Evolutionary conservation across 2,329 filamentous ascomycete species (phyloP), one percentile per base, ranked within the genome.

Genomic region (Ceratocystis cubensis): DNA sequence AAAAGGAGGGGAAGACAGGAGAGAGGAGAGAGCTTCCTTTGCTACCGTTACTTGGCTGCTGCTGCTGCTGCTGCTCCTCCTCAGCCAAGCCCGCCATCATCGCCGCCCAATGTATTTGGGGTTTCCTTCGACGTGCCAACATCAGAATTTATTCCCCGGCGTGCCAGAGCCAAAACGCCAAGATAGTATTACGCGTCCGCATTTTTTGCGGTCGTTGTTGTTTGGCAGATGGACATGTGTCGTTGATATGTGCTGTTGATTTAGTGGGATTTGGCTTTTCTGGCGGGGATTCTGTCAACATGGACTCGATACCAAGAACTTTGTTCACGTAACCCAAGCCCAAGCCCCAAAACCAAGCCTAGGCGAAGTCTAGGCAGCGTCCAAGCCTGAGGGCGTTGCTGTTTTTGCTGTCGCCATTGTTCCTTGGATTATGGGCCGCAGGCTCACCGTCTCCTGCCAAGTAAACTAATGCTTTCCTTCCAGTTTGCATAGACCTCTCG

Each of bases 111-210:
- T 37, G 8, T 37, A 37, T 13, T 37, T 37, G 33, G 33, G 33
- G 33, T 13, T 37, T 37, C 33, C 33, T 37, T 13, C 8, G 10
- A 37, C 8, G 33, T 37, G 33, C 28, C 45, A 48, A 6, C 45
- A 48, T 15, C 44, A 46, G 44, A 46, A 2, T 7, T 48, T 48
- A 48, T 15, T 48, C 45, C 45, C 45, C 45, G 50, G 50, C 50
- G 22, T 56, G 50, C 53, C 22, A 57, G 25, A 57, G 6, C 8
- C 53, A 17, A 57, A 57, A 57, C 25, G 53, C 53, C 53, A 57
- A 57, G 53, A 57, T 57, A 13, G 53, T 17, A 57, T 57, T 57
- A 57, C 53, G 53, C 53, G 53, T 28, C 53, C 22, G 25, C 6
- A 50, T 50, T 22, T 30, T 56, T 22, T 25, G 8, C 5, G 1